phyloP scores from a whole-genome alignment of 1,284 basidiomycete species.

The Sparassis latifolia region DNA sequence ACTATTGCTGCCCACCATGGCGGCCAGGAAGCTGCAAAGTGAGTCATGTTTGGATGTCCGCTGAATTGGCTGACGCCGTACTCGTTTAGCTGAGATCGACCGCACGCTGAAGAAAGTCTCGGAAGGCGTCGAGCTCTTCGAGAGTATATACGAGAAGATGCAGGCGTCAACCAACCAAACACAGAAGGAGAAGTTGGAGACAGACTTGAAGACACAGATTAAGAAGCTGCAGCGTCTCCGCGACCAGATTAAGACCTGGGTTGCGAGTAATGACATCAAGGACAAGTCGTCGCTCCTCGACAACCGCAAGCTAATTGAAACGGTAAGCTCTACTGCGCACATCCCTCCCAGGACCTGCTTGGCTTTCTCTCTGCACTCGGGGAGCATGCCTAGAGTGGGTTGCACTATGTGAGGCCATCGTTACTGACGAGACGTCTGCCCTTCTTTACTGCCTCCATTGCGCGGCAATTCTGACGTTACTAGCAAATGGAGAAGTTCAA shows the following conservation, averaged over 20 bases:
- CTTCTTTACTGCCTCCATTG: conserved; percentile 1
- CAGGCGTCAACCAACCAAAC: conserved; percentile 88
- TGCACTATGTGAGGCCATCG: neutral
- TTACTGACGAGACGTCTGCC: neutral
- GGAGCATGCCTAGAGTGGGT: no score
- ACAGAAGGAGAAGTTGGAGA: conserved; percentile 95
- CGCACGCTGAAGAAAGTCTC: conserved; percentile 91
- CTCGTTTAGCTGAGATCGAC: conserved; percentile 83
- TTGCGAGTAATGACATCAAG: conserved; percentile 98
- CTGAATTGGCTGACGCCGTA: neutral
- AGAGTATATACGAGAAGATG: conserved; percentile 96
- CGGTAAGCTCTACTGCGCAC: conserved; percentile 53
- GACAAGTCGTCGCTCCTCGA: conserved; percentile 94
- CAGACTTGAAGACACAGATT: conserved; percentile 95
- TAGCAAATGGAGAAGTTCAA: conserved; percentile 99
- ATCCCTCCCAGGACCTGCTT: neutral
- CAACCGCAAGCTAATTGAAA: conserved; percentile 94
- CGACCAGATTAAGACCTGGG: conserved; percentile 99
- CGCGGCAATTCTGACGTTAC: conserved; percentile 2
- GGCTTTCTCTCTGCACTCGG: no score
- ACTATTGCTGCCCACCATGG: conserved; percentile 45
- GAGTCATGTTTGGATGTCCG: conserved; percentile 18
- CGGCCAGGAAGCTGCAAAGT: conserved; percentile 80
- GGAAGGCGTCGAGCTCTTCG: conserved; percentile 92
- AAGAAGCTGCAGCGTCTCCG: conserved; percentile 98